Percentiles rank a stretch among this genome's conserved stretches.
Conservation (phyloP, 1,139 yeast species). For the Hemisphaericaspora lyxosophila region DNA sequence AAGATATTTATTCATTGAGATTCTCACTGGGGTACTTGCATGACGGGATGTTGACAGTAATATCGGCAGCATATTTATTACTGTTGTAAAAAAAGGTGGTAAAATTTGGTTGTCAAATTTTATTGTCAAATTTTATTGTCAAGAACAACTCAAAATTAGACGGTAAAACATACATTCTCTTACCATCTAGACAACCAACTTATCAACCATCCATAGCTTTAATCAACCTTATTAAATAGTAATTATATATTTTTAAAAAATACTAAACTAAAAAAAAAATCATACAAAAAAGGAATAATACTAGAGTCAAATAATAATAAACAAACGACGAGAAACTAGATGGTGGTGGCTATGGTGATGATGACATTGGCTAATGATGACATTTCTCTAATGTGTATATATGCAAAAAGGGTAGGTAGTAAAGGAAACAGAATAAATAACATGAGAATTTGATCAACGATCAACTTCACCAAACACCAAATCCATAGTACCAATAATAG, state of each 20-base stretch:
- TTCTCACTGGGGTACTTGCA: too few relatives aligned
- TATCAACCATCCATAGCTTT: too few relatives aligned
- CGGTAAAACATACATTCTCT: too few relatives aligned
- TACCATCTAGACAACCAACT: too few relatives aligned
- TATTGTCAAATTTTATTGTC: too few relatives aligned
- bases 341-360: background rate
- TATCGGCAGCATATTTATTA: too few relatives aligned
- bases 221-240: too few relatives aligned
- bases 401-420: background rate
- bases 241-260: slow-evolving; percentile 6
- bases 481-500: slow-evolving; percentile 94
- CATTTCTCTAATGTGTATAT: background rate
- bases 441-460: slow-evolving; percentile 46
- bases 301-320: background rate
- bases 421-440: slow-evolving; percentile 5
- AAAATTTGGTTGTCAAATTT: too few relatives aligned
- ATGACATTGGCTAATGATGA: too few relatives aligned
- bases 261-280: slow-evolving; percentile 1
- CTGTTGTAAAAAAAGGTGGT: too few relatives aligned
- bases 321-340: background rate
- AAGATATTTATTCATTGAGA: slow-evolving; percentile 12
- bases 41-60: too few relatives aligned
- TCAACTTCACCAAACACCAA: slow-evolving; percentile 93
- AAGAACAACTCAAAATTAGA: too few relatives aligned
- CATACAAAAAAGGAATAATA: slow-evolving; percentile 1